Evolutionary conservation across 345 rosid genomes (phyloP).

Genomic region (Citrus hindsii): DNA sequence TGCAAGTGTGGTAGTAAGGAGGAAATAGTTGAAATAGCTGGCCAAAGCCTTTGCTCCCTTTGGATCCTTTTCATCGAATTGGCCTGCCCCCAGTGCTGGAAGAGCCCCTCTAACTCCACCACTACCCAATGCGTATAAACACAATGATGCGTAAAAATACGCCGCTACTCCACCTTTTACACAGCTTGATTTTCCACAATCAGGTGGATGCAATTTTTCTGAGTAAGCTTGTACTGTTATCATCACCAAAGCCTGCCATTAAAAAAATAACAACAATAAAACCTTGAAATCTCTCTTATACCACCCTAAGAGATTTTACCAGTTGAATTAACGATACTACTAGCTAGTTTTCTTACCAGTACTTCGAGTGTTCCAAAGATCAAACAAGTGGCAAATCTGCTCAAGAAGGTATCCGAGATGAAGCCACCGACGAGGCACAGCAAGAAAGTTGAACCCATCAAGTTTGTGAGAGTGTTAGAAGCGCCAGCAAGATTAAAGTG

Average conservation of each 20-base stretch:
- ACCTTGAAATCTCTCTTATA: neutral
- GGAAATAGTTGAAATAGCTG: conserved; percentile 40
- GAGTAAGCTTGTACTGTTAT: conserved; percentile 47
- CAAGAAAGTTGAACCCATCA: conserved; percentile 52
- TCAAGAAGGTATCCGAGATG: conserved; percentile 51
- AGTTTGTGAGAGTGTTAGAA: conserved; percentile 51
- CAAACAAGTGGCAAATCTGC: conserved; percentile 30
- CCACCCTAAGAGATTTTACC: neutral
- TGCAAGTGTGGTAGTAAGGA: conserved; percentile 32
- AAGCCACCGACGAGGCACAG: conserved; percentile 53
- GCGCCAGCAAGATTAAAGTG: conserved; percentile 23
- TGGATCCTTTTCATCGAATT: conserved; percentile 43
- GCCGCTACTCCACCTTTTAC: conserved; percentile 32
- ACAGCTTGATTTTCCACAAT: conserved; percentile 32
- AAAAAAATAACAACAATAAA: neutral
- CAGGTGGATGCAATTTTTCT: conserved; percentile 33
- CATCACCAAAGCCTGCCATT: conserved; percentile 39
- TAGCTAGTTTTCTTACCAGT: conserved; percentile 18
- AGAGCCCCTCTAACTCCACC: conserved; percentile 47
- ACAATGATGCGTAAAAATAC: conserved; percentile 34
- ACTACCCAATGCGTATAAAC: conserved; percentile 36
- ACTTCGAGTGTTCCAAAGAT: conserved; percentile 44
- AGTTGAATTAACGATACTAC: too few relatives aligned
- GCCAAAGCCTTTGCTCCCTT: conserved; percentile 38
- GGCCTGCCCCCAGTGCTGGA: conserved; percentile 53